These are phyloP conservation scores for Saccharomycopsis capsularis DNA, from an alignment of 805 yeast species.

Conservation along the genomic window DNA sequence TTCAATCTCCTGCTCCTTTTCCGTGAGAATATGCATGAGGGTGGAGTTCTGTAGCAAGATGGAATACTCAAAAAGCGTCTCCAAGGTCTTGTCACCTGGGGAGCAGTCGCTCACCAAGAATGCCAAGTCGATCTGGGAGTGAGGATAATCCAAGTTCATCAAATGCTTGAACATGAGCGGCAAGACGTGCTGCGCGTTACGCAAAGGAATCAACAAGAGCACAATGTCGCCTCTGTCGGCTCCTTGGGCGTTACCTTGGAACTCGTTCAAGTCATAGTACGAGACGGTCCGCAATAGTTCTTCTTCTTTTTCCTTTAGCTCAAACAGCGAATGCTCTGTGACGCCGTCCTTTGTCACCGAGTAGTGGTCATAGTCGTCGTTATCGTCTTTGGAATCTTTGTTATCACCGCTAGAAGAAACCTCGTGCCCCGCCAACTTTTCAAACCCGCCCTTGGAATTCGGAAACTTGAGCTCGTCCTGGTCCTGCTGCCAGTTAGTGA, in stretches of 20 bases:
- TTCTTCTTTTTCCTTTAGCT: constrained; percentile 27
- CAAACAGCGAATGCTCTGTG: background rate
- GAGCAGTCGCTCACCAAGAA: constrained; percentile 78
- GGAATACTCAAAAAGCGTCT: constrained; percentile 53
- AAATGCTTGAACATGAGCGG: constrained; percentile 80
- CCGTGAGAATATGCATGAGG: constrained; percentile 39
- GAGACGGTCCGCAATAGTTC: constrained; percentile 45
- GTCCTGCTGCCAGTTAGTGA: constrained; percentile 21
- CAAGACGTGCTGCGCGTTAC: constrained; percentile 71
- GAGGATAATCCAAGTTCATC: constrained; percentile 83
- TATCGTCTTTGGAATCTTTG: background rate
- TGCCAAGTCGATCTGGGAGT: constrained; percentile 69
- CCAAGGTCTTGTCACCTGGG: constrained; percentile 40
- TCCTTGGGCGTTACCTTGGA: constrained; percentile 12
- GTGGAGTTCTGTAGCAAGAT: constrained; percentile 67
- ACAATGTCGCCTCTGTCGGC: constrained; percentile 29
- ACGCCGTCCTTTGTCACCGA: constrained; percentile 6
- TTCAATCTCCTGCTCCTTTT: constrained; percentile 32
- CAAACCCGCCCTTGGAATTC: constrained; percentile 17
- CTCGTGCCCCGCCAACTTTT: background rate
- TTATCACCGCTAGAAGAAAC: too few species aligned
- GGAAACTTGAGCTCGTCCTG: constrained; percentile 19
- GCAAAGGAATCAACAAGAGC: constrained; percentile 63
- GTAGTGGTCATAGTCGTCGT: constrained; percentile 13
- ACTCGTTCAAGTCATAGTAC: constrained; percentile 12